phyloP scores from a whole-genome alignment of 73 alveolate species.

The Symbiodinium natans region DNA sequence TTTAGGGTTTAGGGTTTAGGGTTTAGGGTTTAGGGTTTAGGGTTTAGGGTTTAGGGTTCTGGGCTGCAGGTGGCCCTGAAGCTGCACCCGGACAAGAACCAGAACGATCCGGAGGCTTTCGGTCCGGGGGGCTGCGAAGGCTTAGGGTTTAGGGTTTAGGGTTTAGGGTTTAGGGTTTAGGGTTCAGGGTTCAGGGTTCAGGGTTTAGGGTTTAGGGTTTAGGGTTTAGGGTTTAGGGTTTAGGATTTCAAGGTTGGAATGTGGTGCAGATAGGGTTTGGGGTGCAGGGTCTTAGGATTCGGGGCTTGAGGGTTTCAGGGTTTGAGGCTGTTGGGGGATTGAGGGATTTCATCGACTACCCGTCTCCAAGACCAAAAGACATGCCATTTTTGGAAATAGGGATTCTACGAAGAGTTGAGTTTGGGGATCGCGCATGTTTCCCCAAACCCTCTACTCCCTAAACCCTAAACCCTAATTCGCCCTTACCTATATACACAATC shows the following conservation, averaged over 20 bases:
- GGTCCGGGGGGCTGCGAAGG: background rate
- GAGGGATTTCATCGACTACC: too few species aligned
- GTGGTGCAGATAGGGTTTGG: background rate
- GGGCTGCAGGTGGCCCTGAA: slow-evolving; percentile 50
- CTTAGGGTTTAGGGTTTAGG: background rate
- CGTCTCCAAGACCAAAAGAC: too few species aligned
- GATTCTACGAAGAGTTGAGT: too few species aligned
- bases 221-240: background rate
- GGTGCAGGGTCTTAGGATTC: background rate
- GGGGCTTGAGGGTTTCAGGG: background rate
- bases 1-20: background rate
- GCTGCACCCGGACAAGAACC: slow-evolving; percentile 86
- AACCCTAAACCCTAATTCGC: too few species aligned
- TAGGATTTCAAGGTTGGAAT: background rate
- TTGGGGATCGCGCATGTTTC: too few species aligned
- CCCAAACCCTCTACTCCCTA: too few species aligned
- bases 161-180: background rate
- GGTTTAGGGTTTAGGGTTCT: background rate
- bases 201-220: background rate
- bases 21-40: background rate
- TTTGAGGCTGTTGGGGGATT: background rate
- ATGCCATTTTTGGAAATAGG: too few species aligned
- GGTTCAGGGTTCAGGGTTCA: background rate
- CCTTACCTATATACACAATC: too few species aligned
- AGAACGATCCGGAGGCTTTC: slow-evolving; percentile 69